Percentiles rank a stretch among this genome's conserved stretches.
These are phyloP conservation scores for Metarhizium guizhouense DNA, from an alignment of 2,329 filamentous ascomycete species.

Conservation along the genomic window DNA sequence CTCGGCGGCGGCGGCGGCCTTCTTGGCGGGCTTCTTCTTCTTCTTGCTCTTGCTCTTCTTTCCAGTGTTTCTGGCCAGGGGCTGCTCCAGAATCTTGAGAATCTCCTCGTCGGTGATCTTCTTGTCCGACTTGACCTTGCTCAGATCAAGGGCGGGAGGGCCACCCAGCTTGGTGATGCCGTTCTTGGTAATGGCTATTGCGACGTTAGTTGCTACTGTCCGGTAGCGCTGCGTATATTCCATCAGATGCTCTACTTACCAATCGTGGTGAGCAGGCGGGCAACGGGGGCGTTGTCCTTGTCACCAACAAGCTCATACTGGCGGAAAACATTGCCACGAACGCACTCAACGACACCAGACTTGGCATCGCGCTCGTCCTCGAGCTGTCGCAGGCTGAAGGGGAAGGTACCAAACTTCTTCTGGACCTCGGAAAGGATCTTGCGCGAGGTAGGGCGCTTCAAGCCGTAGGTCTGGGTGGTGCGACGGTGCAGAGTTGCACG, in stretches of 20 bases:
- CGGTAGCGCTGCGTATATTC: background rate
- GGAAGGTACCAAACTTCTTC: constrained; percentile 96
- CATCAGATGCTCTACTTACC: constrained; percentile 52
- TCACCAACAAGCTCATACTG: constrained; percentile 96
- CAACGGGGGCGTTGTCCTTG: constrained; percentile 79
- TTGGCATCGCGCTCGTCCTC: constrained; percentile 96
- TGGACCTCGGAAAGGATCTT: constrained; percentile 89
- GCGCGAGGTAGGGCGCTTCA: constrained; percentile 90
- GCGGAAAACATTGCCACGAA: constrained; percentile 82
- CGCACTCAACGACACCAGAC: constrained; percentile 91
- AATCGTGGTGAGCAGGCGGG: constrained; percentile 80
- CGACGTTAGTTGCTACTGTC: constrained; percentile 5
- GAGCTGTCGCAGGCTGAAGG: constrained; percentile 93
- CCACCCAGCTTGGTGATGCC: constrained; percentile 79
- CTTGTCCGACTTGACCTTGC: constrained; percentile 88
- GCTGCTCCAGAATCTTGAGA: constrained; percentile 86
- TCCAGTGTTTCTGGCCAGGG: constrained; percentile 76
- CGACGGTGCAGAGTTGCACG: constrained; percentile 88
- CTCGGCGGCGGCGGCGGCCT: constrained; percentile 25
- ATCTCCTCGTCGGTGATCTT: constrained; percentile 96
- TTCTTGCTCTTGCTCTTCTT: constrained; percentile 89
- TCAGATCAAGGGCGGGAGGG: constrained; percentile 65
- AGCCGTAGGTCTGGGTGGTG: constrained; percentile 80
- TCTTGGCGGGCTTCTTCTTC: constrained; percentile 53
- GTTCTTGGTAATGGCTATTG: constrained; percentile 89